Percentiles rank a stretch among this genome's conserved stretches.
Conservation (phyloP, 1,284 basidiomycete genomes). For the Prillingera fragicola region DNA sequence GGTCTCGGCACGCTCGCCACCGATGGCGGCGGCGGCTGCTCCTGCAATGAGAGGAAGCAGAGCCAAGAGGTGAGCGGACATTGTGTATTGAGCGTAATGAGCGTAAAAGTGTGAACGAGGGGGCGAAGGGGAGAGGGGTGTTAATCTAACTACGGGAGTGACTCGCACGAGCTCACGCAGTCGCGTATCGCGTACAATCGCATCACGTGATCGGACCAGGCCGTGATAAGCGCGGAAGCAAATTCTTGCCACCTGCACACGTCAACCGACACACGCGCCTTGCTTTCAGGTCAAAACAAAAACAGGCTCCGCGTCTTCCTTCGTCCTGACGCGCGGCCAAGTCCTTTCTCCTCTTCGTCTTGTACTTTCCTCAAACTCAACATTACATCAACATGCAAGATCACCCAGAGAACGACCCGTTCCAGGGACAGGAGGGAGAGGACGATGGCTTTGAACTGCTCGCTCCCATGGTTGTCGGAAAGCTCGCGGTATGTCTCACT, state of each 20-base stretch:
- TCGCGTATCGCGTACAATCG: no score
- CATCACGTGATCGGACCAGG: no score
- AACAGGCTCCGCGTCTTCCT: no score
- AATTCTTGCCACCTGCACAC: no score
- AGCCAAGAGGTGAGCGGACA: slow-evolving; percentile 4
- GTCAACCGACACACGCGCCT: no score
- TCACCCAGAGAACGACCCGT: slow-evolving; percentile 37
- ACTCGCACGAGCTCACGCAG: no score
- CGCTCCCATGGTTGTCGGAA: slow-evolving; percentile 74
- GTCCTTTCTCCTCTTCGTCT: not conserved
- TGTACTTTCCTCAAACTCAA: not conserved
- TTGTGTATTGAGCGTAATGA: not conserved
- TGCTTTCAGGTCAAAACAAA: no score
- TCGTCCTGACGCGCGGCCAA: no score
- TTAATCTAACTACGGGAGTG: not conserved
- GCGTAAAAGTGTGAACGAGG: no score
- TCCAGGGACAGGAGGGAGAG: slow-evolving; percentile 44
- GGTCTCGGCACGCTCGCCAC: not conserved
- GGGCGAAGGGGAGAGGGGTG: not conserved
- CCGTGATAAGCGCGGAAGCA: no score
- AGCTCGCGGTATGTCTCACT: slow-evolving; percentile 59
- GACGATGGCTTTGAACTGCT: slow-evolving; percentile 58
- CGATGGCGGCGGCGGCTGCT: not conserved
- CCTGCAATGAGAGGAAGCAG: slow-evolving; percentile 1
- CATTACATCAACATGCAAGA: slow-evolving; percentile 5